Evolutionary conservation across 2,329 filamentous ascomycete genomes (phyloP).

Genomic region (Neodidymelliopsis sp.): DNA sequence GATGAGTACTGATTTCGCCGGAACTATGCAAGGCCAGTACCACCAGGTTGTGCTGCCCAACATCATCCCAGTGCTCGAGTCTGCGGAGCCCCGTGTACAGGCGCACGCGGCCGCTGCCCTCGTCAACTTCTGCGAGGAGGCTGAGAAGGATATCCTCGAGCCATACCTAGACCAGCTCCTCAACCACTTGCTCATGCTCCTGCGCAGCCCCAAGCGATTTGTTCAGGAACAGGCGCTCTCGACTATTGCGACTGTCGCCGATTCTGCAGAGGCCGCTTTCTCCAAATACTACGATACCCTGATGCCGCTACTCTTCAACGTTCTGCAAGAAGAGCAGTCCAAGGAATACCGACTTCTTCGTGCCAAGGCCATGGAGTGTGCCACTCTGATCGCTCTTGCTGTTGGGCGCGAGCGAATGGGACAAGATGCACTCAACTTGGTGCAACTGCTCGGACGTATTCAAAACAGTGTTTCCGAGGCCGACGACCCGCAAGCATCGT

Average conservation of each 20-base stretch:
- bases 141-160: constrained; percentile 88
- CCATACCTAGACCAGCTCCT: constrained; percentile 92
- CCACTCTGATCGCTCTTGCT: constrained; percentile 91
- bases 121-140: constrained; percentile 99
- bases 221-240: constrained; percentile 98
- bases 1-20: constrained; percentile 99
- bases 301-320: constrained; percentile 93
- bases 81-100: constrained; percentile 90
- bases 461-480: constrained; percentile 82
- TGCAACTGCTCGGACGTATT: constrained; percentile 85
- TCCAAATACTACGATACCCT: constrained; percentile 93
- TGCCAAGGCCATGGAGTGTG: constrained; percentile 99
- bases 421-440: constrained; percentile 83
- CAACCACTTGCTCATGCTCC: constrained; percentile 81
- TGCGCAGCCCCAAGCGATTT: constrained; percentile 92
- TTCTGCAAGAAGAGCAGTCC: constrained; percentile 86
- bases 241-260: constrained; percentile 98
- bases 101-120: constrained; percentile 96
- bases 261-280: constrained; percentile 94
- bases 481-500: constrained; percentile 95
- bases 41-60: constrained; percentile 86
- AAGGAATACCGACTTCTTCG: constrained; percentile 91
- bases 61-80: constrained; percentile 91
- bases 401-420: constrained; percentile 94
- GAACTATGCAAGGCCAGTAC: constrained; percentile 96